Evolutionary conservation across 345 rosid genomes (phyloP), one percentile per base, ranked within the genome.

Genomic region (Syzygium jambos): DNA sequence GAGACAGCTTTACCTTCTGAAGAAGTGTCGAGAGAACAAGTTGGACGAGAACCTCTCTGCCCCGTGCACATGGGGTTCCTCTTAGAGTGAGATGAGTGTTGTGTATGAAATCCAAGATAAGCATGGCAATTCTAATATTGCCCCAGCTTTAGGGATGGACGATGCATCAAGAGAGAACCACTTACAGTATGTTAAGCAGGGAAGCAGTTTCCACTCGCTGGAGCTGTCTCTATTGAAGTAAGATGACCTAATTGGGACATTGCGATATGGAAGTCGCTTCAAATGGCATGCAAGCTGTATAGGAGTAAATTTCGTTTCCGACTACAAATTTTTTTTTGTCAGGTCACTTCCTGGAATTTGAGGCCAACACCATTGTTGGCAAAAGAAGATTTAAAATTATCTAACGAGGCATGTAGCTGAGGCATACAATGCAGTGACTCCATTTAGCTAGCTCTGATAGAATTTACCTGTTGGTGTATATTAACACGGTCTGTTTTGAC

Each of bases 1-100:
- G 73, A 91, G 93, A 52, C 98, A 95, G 87, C 96, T 96, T 17
- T 88, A 91, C 85, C 90, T 93, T 89, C 94, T 96, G 17, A 95
- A 94, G 92, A 92, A 91, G 91, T 94, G 96, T 85, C 94, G 92
- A 88, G 96, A 93, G 93, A 92, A 93, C 61, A 93, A 89, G 93
- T 92, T 92, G 86, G 97, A 97, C 46, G 93, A 92, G 77, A 95
- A 94, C 91, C 96, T 95, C 30, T 90, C 91, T 59, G 95, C 92
- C 85, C 95, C 96, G 85, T 61, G 84, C 73, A n/a, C 86, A 30
- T 91, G 90, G 91, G 65, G 46, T 43, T 43, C 53, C 34, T 82
- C 34, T 82, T 46, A 34, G 46, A 68, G 80, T 0, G 34, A 19
- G 4, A 68, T n/a, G 73, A 68, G 46, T 34, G 7, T 41, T 34